A percentile compares a stretch with the other conserved stretches of the same genome.
These are phyloP conservation scores for Pseudogymnoascus destructans DNA, from an alignment of 2,329 filamentous ascomycete species.

Conservation along the genomic window DNA sequence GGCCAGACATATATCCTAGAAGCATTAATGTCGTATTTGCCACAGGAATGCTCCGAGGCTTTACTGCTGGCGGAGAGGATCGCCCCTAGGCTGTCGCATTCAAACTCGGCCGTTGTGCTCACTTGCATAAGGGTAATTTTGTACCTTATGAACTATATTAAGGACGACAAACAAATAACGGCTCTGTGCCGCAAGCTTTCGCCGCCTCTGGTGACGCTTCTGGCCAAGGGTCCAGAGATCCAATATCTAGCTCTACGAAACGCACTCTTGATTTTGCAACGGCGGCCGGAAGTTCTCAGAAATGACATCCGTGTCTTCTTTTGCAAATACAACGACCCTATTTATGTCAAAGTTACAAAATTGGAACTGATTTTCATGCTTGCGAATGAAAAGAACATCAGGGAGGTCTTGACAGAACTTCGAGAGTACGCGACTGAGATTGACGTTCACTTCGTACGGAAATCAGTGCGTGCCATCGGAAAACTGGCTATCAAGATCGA, in stretches of 20 bases:
- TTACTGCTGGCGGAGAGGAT: constrained; percentile 85
- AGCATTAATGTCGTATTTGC: constrained; percentile 94
- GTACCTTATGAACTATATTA: constrained; percentile 98
- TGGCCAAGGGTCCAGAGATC: constrained; percentile 96
- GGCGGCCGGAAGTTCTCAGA: constrained; percentile 79
- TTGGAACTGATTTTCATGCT: constrained; percentile 98
- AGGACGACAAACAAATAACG: constrained; percentile 77
- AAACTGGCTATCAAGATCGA: constrained; percentile 99
- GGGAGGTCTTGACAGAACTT: constrained; percentile 84
- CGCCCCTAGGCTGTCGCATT: constrained; percentile 87
- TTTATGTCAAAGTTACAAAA: constrained; percentile 99
- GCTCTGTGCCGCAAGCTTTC: constrained; percentile 85
- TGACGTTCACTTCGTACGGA: constrained; percentile 95
- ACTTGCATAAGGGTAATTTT: constrained; percentile 94
- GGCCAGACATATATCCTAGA: constrained; percentile 97
- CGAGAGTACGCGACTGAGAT: constrained; percentile 97
- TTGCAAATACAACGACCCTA: constrained; percentile 99
- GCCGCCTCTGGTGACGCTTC: constrained; percentile 81
- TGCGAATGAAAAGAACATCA: constrained; percentile 87
- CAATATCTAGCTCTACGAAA: constrained; percentile 93
- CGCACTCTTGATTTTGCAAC: constrained; percentile 82
- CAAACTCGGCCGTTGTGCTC: constrained; percentile 89
- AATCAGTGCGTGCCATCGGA: constrained; percentile 91
- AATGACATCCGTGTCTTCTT: constrained; percentile 99
- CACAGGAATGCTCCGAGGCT: constrained; percentile 80